Percentiles rank a stretch among this genome's conserved stretches.
These are phyloP conservation scores for Colletotrichum cuscutae DNA, from an alignment of 2,329 filamentous ascomycete species.

Conservation along the genomic window DNA sequence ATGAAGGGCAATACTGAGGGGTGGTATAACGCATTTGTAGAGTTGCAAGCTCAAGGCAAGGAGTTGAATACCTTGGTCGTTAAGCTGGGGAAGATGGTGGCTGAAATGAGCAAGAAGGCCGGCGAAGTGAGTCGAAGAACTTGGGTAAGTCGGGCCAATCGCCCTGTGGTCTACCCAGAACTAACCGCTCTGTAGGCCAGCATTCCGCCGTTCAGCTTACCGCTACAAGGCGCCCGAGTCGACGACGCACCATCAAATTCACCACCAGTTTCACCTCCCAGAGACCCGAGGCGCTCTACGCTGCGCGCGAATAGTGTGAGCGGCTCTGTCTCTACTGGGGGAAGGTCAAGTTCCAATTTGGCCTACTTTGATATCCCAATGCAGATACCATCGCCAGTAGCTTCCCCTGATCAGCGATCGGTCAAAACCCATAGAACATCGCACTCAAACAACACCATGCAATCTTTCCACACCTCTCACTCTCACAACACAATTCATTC, in stretches of 20 bases:
- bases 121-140: constrained; percentile 84
- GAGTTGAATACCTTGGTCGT: constrained; percentile 76
- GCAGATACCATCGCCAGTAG: constrained; percentile 18
- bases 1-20: constrained; percentile 95
- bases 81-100: constrained; percentile 79
- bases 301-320: constrained; percentile 31
- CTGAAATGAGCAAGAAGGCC: constrained; percentile 87
- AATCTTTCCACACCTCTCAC: constrained; percentile 21
- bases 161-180: background rate
- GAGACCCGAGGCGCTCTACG: constrained; percentile 26
- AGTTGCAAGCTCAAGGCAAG: constrained; percentile 78
- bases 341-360: constrained; percentile 30
- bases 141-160: constrained; percentile 64
- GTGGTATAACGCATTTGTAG: constrained; percentile 84
- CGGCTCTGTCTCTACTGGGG: constrained; percentile 30
- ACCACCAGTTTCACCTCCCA: constrained; percentile 40
- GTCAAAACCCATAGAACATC: constrained; percentile 9
- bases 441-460: constrained; percentile 1
- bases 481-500: constrained; percentile 21
- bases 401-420: constrained; percentile 24
- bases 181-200: constrained; percentile 27
- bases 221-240: constrained; percentile 35
- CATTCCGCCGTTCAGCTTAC: constrained; percentile 37
- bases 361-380: constrained; percentile 40
- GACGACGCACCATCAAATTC: constrained; percentile 34